These are phyloP conservation scores for Fusarium proliferatum DNA, from an alignment of 2,329 filamentous ascomycete genomes.

Conservation along the genomic window DNA sequence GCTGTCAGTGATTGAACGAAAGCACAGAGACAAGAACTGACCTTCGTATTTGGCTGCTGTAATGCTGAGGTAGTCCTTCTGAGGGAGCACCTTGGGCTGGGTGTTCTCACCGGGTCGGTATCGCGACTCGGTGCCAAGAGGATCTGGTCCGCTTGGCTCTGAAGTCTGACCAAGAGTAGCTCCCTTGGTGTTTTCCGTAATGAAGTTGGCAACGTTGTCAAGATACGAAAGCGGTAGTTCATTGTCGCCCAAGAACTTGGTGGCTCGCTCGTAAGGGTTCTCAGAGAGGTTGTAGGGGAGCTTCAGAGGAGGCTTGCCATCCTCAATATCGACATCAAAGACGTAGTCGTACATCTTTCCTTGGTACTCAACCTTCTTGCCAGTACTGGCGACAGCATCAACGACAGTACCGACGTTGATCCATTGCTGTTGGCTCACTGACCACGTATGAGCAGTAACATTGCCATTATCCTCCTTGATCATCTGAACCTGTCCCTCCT, in stretches of 20 bases:
- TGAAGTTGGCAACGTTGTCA: slow-evolving; percentile 93
- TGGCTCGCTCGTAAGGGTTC: slow-evolving; percentile 91
- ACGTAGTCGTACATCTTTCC: slow-evolving; percentile 96
- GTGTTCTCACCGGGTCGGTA: slow-evolving; percentile 74
- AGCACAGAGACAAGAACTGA: slow-evolving; percentile 32
- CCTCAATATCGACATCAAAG: slow-evolving; percentile 96
- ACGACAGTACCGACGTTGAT: slow-evolving; percentile 94
- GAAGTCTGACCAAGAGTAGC: slow-evolving; percentile 78
- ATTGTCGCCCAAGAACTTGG: slow-evolving; percentile 90
- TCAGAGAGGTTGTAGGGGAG: slow-evolving; percentile 93
- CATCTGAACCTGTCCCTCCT: slow-evolving; percentile 95
- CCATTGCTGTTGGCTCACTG: slow-evolving; percentile 77
- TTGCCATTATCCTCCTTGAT: slow-evolving; percentile 84
- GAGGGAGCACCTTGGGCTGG: slow-evolving; percentile 74
- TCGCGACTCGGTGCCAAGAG: slow-evolving; percentile 80
- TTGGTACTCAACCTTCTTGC: slow-evolving; percentile 78
- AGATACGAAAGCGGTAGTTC: slow-evolving; percentile 88
- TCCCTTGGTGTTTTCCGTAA: slow-evolving; percentile 88
- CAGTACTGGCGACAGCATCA: slow-evolving; percentile 84
- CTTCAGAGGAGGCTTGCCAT: slow-evolving; percentile 91
- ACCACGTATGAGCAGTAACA: slow-evolving; percentile 91
- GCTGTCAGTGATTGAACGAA: not conserved
- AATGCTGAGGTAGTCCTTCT: slow-evolving; percentile 82
- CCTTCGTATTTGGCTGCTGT: slow-evolving; percentile 76
- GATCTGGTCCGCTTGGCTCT: slow-evolving; percentile 68